Evolutionary conservation across 441 rosid species (phyloP), one percentile per base, ranked within the genome.

Genomic region (Erodium trifolium): DNA sequence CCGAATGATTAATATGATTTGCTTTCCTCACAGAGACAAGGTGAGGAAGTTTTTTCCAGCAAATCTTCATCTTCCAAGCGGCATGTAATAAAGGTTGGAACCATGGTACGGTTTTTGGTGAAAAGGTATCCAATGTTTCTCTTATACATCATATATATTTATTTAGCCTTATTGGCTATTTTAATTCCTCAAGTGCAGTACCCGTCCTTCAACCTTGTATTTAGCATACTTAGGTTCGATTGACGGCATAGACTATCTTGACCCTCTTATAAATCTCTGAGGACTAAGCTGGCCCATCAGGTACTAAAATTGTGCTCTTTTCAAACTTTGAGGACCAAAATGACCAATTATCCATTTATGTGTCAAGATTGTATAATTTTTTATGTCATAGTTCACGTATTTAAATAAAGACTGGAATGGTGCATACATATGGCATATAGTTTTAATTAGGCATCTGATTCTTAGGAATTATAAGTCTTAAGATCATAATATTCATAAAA

Each of bases 31-130:
- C 74, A 93, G 96, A 88, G 79, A 74, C 82, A 80, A 12, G 84
- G 82, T 14, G 83, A 86, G 72, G 86, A 79, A 62, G 43, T 74
- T 67, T 89, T 78, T 73, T 77, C 78, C 69, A 89, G 93, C 82
- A 84, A 77, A 34, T 34, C 37, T 34, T 34, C 37, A 75, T 77
- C 73, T 51, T 73, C 91, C 68, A 87, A 82, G 80, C 80, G 70
- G 0, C 96, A 89, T 59, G 70, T 49, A 65, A 85, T 93, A 31
- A 89, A 84, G 79, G 82, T 83, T 69, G 97, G 93, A 70, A 83
- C 86, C 13, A 71, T 75, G 83, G 79, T 89, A 71, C 88, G 90
- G 9, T 89, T 91, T 77, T 76, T 71, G 39, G 93, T 89, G 70
- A 85, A 86, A 78, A 93, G 96, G 97, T 93, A 34, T 34, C 5